A percentile compares a stretch with the other conserved stretches of the same genome.
These are phyloP conservation scores for Spergularia bocconei DNA, from an alignment of 148 eudicot species.

Conservation along the genomic window DNA sequence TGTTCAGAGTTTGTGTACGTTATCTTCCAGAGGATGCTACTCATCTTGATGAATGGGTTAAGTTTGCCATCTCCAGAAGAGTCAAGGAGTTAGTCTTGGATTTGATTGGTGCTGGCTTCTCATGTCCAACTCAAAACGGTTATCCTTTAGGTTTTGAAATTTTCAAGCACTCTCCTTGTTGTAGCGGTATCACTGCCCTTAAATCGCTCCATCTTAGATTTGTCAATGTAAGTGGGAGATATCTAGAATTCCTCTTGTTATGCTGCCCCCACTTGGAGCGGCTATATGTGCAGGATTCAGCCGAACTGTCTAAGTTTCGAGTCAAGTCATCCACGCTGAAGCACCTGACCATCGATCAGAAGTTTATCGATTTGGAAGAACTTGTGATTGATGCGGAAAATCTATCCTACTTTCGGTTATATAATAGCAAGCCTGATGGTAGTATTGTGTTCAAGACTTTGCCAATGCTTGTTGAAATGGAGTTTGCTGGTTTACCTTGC, in stretches of 20 bases:
- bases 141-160: background rate
- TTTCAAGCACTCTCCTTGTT: background rate
- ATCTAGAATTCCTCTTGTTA: conserved; percentile 1
- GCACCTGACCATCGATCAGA: background rate
- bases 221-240: background rate
- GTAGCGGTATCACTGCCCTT: background rate
- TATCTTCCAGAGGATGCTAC: background rate
- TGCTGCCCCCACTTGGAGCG: conserved; percentile 5
- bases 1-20: background rate
- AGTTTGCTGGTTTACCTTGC: background rate
- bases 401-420: background rate
- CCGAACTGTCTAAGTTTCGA: no score
- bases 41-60: background rate
- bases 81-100: background rate
- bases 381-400: conserved; percentile 4
- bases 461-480: background rate
- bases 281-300: background rate
- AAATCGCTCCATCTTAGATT: conserved; percentile 1
- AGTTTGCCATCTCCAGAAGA: conserved; percentile 5
- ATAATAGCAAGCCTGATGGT: background rate
- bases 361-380: background rate
- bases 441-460: conserved; percentile 2
- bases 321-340: background rate
- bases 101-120: background rate
- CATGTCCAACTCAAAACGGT: background rate